A percentile compares a stretch with the other conserved stretches of the same genome.
Evolutionary conservation across 768 basidiomycete species (phyloP).

Genomic region (Lentinula aciculospora): DNA sequence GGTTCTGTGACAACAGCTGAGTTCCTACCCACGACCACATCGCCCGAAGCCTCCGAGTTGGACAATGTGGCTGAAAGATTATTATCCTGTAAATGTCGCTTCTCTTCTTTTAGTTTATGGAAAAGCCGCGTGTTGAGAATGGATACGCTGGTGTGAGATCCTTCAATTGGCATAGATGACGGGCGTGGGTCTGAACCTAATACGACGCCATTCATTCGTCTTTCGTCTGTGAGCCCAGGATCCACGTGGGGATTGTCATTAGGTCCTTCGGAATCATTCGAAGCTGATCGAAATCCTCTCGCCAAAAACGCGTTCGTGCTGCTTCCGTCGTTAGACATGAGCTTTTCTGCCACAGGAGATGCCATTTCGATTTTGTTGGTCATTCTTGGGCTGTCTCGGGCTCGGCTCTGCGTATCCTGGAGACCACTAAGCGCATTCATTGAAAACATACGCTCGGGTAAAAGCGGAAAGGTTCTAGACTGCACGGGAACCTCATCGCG

Average conservation of each 20-base stretch:
- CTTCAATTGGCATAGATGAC: not conserved
- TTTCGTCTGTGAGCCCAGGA: not conserved
- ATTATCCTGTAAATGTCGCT: not conserved
- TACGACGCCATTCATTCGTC: not conserved
- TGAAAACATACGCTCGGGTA: not conserved
- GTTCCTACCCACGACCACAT: not conserved
- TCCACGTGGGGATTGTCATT: not conserved
- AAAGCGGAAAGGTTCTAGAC: not conserved
- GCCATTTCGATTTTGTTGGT: not conserved
- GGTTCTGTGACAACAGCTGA: not conserved
- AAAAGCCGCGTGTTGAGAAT: conserved; percentile 1
- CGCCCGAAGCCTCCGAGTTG: not conserved
- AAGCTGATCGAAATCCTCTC: not conserved
- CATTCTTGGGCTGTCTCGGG: not conserved
- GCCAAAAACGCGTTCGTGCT: not conserved
- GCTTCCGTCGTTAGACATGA: not conserved
- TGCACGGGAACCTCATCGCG: not conserved
- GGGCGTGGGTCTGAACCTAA: conserved; percentile 4
- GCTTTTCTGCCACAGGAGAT: not conserved
- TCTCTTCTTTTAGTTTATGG: conserved; percentile 6
- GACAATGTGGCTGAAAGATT: not conserved
- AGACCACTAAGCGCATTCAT: not conserved
- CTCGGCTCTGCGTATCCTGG: not conserved
- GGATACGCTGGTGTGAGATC: not conserved
- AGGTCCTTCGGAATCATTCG: not conserved